Evolutionary conservation across 2,329 filamentous ascomycete species (phyloP).

Genomic region (Gnomoniopsis sp.): DNA sequence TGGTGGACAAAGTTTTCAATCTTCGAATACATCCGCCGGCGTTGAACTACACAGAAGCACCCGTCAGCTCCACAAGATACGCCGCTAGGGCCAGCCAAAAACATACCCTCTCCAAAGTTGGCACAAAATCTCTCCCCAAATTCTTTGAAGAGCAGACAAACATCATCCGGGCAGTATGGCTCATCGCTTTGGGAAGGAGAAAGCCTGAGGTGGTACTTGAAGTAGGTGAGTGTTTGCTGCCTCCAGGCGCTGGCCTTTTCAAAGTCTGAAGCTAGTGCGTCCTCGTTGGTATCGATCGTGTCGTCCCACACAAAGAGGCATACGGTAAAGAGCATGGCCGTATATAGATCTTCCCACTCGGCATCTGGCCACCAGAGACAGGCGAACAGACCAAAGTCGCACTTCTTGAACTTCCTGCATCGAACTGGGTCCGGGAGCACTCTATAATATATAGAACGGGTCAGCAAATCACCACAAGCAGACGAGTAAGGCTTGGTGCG

Average conservation of each 20-base stretch:
- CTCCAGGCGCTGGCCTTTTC: constrained; percentile 27
- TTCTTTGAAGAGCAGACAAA: constrained; percentile 20
- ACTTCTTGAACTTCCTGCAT: constrained; percentile 29
- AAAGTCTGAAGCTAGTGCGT: constrained; percentile 27
- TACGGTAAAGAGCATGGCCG: constrained; percentile 29
- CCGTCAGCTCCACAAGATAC: neutral
- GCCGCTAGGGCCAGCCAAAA: neutral
- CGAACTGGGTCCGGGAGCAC: constrained; percentile 26
- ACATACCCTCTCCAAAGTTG: constrained; percentile 16
- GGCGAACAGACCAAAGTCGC: constrained; percentile 30
- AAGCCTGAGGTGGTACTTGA: constrained; percentile 26
- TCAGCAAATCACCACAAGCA: neutral
- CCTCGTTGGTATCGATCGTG: constrained; percentile 31
- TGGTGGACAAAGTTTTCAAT: constrained; percentile 19
- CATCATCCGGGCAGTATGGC: constrained; percentile 16
- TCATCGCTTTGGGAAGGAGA: constrained; percentile 9
- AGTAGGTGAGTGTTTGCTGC: constrained; percentile 26
- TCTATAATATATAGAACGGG: constrained; percentile 18
- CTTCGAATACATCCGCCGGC: constrained; percentile 18
- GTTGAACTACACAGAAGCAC: constrained; percentile 6
- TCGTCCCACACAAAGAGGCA: constrained; percentile 35
- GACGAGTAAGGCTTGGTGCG: too few species aligned
- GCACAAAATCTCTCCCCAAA: constrained; percentile 17
- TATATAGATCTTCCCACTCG: constrained; percentile 29
- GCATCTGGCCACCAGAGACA: constrained; percentile 31